Conservation (phyloP, 257 asterid genomes). For the Solanum virginianum region DNA sequence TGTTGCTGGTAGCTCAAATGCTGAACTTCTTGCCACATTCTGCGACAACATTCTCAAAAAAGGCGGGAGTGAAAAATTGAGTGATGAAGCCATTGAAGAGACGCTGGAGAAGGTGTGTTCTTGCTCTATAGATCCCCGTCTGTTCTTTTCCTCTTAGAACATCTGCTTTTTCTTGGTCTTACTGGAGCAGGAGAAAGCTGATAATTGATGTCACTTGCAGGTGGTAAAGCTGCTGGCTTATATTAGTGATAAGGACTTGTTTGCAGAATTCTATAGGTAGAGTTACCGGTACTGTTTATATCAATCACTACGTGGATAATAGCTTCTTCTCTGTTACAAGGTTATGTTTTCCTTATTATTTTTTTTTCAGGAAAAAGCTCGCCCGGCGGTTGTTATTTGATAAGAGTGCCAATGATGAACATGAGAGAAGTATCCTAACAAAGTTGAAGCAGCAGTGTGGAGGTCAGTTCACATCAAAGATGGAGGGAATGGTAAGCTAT, state of each 20-base stretch:
- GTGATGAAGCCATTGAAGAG: slow-evolving; percentile 98
- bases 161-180: background rate
- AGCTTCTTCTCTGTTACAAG: background rate
- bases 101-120: slow-evolving; percentile 74
- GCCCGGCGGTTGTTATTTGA: slow-evolving; percentile 89
- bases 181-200: background rate
- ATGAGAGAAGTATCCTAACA: slow-evolving; percentile 91
- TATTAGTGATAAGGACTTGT: slow-evolving; percentile 92
- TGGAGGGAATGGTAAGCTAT: slow-evolving; percentile 97
- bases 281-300: background rate
- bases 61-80: slow-evolving; percentile 96
- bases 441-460: slow-evolving; percentile 99
- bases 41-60: slow-evolving; percentile 96
- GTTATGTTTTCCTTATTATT: background rate
- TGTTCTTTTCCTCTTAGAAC: background rate
- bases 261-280: slow-evolving; percentile 96
- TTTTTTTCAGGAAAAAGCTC: slow-evolving; percentile 73
- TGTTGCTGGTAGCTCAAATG: slow-evolving; percentile 96
- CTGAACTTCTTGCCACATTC: slow-evolving; percentile 95
- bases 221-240: slow-evolving; percentile 94
- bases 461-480: slow-evolving; percentile 96
- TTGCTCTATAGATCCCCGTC: background rate
- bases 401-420: slow-evolving; percentile 98
- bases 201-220: slow-evolving; percentile 27
- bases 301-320: background rate